Conservation (phyloP, 106 monocot genomes). For the Platanthera guangdongensis region DNA sequence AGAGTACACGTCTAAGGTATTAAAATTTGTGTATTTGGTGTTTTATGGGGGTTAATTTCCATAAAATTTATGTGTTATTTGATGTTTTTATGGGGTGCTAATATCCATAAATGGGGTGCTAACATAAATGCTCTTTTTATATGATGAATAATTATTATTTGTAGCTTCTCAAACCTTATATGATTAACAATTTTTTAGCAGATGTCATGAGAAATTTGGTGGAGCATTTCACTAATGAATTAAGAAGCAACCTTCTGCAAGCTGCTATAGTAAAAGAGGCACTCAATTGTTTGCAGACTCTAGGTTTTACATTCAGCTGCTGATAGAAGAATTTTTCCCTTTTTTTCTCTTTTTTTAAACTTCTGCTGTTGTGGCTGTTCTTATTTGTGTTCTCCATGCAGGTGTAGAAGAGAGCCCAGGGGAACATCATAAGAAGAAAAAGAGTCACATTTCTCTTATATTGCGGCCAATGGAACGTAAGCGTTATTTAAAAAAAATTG, state of each 20-base stretch:
- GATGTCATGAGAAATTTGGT: conserved; percentile 45
- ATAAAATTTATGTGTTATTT: no score
- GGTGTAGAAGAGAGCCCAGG: conserved; percentile 27
- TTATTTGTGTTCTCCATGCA: conserved; percentile 7
- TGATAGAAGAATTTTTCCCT: background rate
- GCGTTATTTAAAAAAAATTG: conserved; percentile 11
- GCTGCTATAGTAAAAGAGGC: conserved; percentile 71
- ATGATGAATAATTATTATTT: background rate
- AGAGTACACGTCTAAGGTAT: no score
- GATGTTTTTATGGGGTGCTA: no score
- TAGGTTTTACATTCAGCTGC: conserved; percentile 18
- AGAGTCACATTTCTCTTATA: conserved; percentile 55
- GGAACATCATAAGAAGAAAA: conserved; percentile 42
- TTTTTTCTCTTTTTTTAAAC: background rate
- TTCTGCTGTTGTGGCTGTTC: background rate
- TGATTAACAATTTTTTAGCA: conserved; percentile 11
- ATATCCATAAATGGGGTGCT: no score
- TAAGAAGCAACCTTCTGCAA: conserved; percentile 46
- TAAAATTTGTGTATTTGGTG: no score
- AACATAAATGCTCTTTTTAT: background rate
- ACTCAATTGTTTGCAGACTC: conserved; percentile 30
- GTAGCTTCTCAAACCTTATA: background rate
- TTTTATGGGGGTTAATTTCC: no score
- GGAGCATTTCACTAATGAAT: conserved; percentile 54
- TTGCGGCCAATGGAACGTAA: conserved; percentile 83